A percentile compares a stretch with the other conserved stretches of the same genome.
Evolutionary conservation across 2,329 filamentous ascomycete genomes (phyloP).

Genomic region (Neofusicoccum kwambonambiense): DNA sequence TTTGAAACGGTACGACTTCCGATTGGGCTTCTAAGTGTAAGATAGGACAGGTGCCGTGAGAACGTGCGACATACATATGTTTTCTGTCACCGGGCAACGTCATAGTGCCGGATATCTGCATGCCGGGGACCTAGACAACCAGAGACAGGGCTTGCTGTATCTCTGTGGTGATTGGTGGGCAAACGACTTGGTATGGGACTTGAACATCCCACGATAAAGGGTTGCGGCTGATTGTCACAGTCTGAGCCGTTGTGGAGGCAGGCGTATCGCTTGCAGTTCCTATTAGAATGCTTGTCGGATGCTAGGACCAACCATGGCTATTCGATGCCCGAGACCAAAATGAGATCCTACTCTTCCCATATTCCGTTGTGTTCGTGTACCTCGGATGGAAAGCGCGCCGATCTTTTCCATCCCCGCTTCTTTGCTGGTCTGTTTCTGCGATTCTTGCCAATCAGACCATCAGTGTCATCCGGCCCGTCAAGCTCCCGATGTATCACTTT

Average conservation of each 20-base stretch:
- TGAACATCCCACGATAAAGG: too few species aligned
- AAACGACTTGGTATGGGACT: too few species aligned
- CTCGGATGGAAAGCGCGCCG: not conserved
- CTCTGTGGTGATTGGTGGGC: too few species aligned
- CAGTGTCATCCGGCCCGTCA: not conserved
- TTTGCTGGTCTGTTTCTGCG: not conserved
- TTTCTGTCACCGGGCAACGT: not conserved
- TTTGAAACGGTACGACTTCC: not conserved
- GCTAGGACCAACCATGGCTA: too few species aligned
- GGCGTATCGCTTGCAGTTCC: too few species aligned
- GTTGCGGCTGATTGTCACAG: too few species aligned
- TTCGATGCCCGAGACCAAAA: too few species aligned
- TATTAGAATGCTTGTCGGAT: too few species aligned
- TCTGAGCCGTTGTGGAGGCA: too few species aligned
- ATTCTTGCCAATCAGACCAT: not conserved
- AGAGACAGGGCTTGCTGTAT: too few species aligned
- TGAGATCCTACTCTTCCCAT: not conserved
- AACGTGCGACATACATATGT: not conserved
- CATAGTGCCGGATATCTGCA: not conserved
- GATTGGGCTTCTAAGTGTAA: not conserved
- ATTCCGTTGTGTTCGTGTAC: not conserved
- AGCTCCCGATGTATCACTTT: not conserved
- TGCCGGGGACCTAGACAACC: not conserved
- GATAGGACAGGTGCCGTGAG: not conserved
- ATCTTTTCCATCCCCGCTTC: not conserved